Evolutionary conservation across 345 rosid species (phyloP).

Genomic region (Melastoma malabathricum): DNA sequence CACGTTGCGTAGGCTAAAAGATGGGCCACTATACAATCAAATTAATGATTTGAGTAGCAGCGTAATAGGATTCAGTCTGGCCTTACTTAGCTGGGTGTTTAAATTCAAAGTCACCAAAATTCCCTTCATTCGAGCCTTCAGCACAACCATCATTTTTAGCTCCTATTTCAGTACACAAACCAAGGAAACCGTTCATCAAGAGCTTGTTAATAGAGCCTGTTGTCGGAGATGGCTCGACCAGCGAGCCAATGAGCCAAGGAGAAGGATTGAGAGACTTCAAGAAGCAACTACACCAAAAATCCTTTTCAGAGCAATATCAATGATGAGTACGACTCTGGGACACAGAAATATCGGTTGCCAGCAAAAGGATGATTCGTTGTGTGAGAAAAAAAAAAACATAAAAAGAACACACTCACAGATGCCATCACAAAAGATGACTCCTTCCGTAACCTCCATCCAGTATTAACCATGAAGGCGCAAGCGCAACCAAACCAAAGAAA

Average conservation of each 20-base stretch:
- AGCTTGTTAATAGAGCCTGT: constrained; percentile 83
- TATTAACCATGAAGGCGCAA: constrained; percentile 41
- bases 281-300: not conserved
- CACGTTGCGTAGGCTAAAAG: not conserved
- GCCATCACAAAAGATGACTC: constrained; percentile 17
- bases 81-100: constrained; percentile 59
- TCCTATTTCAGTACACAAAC: constrained; percentile 26
- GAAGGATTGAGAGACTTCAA: constrained; percentile 1
- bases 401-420: not conserved
- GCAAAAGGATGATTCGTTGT: constrained; percentile 23
- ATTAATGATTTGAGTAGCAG: not conserved
- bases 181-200: constrained; percentile 19
- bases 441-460: constrained; percentile 10
- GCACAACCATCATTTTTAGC: constrained; percentile 25
- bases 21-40: not conserved
- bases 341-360: constrained; percentile 10
- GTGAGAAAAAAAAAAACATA: constrained; percentile 34
- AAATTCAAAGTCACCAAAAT: constrained; percentile 57
- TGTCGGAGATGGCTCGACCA: constrained; percentile 96
- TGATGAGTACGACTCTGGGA: not conserved
- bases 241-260: constrained; percentile 21
- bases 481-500: constrained; percentile 19
- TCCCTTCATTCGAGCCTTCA: constrained; percentile 24
- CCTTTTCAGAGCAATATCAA: not conserved
- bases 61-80: not conserved